phyloP scores from a whole-genome alignment of 176 grass and related monocot genomes.

The Leersia perrieri region DNA sequence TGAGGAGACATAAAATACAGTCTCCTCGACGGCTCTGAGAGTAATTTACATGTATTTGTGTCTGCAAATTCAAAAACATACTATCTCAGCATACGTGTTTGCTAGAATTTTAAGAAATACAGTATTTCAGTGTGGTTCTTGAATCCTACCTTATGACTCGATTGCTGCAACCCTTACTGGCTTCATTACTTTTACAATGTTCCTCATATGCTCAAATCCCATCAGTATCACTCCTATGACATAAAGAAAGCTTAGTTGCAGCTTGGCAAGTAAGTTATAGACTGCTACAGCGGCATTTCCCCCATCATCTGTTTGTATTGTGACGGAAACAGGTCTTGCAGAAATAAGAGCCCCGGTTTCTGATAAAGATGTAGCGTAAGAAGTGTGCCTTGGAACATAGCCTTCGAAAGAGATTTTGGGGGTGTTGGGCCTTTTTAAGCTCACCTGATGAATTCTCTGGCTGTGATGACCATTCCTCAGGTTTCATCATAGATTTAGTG shows the following conservation, averaged over 20 bases:
- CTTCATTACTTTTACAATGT: slow-evolving; percentile 63
- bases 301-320: slow-evolving; percentile 51
- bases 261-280: slow-evolving; percentile 83
- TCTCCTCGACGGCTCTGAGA: background rate
- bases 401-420: slow-evolving; percentile 9
- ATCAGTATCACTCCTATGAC: slow-evolving; percentile 77
- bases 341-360: slow-evolving; percentile 61
- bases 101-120: background rate
- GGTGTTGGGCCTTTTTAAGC: background rate
- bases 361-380: slow-evolving; percentile 43
- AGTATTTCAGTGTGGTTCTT: background rate
- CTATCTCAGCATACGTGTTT: background rate
- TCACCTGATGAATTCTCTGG: slow-evolving; percentile 69
- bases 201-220: slow-evolving; percentile 81
- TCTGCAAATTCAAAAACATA: slow-evolving; percentile 29
- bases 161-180: slow-evolving; percentile 72
- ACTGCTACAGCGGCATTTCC: slow-evolving; percentile 49
- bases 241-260: slow-evolving; percentile 91
- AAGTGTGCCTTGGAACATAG: slow-evolving; percentile 23
- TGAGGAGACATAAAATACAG: slow-evolving; percentile 37
- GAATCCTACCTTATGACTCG: slow-evolving; percentile 61
- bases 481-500: slow-evolving; percentile 50
- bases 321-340: slow-evolving; percentile 36
- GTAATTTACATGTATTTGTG: slow-evolving; percentile 9
- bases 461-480: slow-evolving; percentile 68